Conservation (phyloP, 75 land plant genomes). For the Pinus taeda region DNA sequence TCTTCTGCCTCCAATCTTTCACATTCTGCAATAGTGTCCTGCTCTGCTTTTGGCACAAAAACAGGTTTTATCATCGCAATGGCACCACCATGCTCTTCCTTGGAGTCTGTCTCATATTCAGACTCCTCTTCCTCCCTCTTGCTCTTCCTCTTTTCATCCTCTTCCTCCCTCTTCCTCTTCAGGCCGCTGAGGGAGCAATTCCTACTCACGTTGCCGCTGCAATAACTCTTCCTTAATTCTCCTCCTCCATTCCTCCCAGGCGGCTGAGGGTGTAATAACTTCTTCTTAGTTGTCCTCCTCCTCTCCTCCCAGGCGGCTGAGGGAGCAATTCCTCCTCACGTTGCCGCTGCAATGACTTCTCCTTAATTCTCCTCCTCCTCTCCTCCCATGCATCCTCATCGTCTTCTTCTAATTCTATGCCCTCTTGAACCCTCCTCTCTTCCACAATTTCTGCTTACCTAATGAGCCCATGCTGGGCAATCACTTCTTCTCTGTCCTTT, state of each 20-base stretch:
- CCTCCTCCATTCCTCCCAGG: too few species aligned
- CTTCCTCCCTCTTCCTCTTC: conserved; percentile 41
- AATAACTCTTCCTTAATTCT: conserved; percentile 68
- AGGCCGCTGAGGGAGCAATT: conserved; percentile 46
- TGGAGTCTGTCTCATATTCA: conserved; percentile 92
- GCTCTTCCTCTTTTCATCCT: conserved; percentile 45
- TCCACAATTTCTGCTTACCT: conserved; percentile 93
- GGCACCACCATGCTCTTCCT: conserved; percentile 67
- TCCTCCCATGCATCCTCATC: conserved; percentile 92
- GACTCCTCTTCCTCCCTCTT: conserved; percentile 69
- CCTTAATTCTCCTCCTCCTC: conserved; percentile 70
- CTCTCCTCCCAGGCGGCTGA: conserved; percentile 45
- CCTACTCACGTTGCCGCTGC: conserved; percentile 59
- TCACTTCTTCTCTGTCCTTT: conserved; percentile 71
- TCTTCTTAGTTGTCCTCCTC: conserved; percentile 23
- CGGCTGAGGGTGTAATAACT: too few species aligned
- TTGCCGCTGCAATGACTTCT: conserved; percentile 58
- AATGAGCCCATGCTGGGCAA: conserved; percentile 78
- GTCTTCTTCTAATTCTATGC: conserved; percentile 66
- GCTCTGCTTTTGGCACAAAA: conserved; percentile 83
- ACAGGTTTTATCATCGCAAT: conserved; percentile 91
- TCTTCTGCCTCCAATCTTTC: conserved; percentile 91
- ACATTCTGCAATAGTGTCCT: conserved; percentile 92
- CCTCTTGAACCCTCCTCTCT: conserved; percentile 60
- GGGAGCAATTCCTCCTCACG: conserved; percentile 44